A percentile compares a stretch with the other conserved stretches of the same genome.
Evolutionary conservation across 2,329 filamentous ascomycete genomes (phyloP).

Genomic region (Nannizziopsis barbatae): DNA sequence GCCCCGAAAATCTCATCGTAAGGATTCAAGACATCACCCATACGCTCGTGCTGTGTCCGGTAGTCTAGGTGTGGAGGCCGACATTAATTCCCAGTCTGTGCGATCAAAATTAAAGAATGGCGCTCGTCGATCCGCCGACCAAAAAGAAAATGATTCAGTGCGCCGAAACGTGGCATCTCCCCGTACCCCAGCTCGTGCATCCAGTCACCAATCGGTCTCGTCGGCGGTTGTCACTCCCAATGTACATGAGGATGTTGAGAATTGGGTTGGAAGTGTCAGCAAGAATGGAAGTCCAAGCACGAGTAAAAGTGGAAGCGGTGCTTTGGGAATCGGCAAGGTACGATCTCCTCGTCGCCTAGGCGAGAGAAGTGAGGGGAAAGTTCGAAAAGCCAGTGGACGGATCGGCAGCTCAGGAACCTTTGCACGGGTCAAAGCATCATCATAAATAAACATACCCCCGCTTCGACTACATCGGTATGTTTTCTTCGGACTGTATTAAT

Average conservation of each 20-base stretch:
- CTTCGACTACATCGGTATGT: background rate
- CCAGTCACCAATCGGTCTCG: constrained; percentile 57
- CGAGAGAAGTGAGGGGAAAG: constrained; percentile 30
- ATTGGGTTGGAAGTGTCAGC: constrained; percentile 39
- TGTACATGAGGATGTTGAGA: constrained; percentile 55
- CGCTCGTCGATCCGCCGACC: constrained; percentile 39
- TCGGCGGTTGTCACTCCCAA: constrained; percentile 61
- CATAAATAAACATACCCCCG: background rate
- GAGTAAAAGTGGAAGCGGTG: constrained; percentile 42
- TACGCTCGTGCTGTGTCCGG: constrained; percentile 51
- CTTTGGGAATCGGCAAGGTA: constrained; percentile 51
- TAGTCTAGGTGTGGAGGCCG: constrained; percentile 30
- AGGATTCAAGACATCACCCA: constrained; percentile 62
- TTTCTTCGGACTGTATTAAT: background rate
- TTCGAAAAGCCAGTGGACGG: constrained; percentile 39
- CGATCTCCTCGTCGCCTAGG: constrained; percentile 41
- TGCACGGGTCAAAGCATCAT: constrained; percentile 8
- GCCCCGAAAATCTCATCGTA: constrained; percentile 74
- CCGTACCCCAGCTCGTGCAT: constrained; percentile 54
- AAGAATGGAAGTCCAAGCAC: constrained; percentile 44
- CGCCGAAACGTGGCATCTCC: constrained; percentile 56
- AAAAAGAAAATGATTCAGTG: constrained; percentile 68
- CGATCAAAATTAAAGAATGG: constrained; percentile 12
- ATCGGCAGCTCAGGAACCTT: constrained; percentile 35
- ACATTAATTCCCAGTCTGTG: constrained; percentile 16